Evolutionary conservation across 164 flowering plant genomes (phyloP), one percentile per base, ranked within the genome.

Genomic region (Pachysandra terminalis): DNA sequence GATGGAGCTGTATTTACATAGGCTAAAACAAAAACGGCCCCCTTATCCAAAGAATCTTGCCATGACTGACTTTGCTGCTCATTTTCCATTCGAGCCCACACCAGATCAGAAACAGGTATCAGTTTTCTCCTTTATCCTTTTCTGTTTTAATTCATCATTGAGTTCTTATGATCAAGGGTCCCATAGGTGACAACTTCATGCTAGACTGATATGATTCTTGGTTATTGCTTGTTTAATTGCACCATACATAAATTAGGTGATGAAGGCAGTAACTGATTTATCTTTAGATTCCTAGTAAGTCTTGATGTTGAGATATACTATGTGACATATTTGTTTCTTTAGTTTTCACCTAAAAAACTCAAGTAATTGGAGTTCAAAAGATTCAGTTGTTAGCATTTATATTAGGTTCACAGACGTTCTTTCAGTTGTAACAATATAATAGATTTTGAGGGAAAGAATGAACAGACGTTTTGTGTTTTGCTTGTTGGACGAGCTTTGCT

Each of bases 1-100:
- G 78, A 94, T 94, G 98, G 98, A 94, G 86, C 67, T 94, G 28
- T 94, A 94, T 73, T 71, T 94, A 35, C 91, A 94, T 75, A 82
- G 98, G 79, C 83, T 94, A 16, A 90, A 85, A 78, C 97, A 88
- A 66, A 90, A 70, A 64, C 84, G 98, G 73, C 81, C 90, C 26
- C 96, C 97, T 8, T 91, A 95, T 57, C 94, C 96, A 6, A 86
- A 86, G 74, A 69, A 67, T 71, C 73, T 82, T 54, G 81, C 77
- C 23, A 71, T 86, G 77, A 79, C 73, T 72, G 85, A 87, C 60
- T 95, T 95, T 77, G 78, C 77, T 24, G 81, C 88, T 66, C 87
- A 77, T 59, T 95, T 95, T 84, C 92, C 91, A 63, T 91, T 84
- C 76, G 73, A 86, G 69, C 96, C 98, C 56, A 95, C 98, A 32